Conservation (phyloP, 2,329 filamentous ascomycete genomes). For the Mycosphaerelloides madeirae region DNA sequence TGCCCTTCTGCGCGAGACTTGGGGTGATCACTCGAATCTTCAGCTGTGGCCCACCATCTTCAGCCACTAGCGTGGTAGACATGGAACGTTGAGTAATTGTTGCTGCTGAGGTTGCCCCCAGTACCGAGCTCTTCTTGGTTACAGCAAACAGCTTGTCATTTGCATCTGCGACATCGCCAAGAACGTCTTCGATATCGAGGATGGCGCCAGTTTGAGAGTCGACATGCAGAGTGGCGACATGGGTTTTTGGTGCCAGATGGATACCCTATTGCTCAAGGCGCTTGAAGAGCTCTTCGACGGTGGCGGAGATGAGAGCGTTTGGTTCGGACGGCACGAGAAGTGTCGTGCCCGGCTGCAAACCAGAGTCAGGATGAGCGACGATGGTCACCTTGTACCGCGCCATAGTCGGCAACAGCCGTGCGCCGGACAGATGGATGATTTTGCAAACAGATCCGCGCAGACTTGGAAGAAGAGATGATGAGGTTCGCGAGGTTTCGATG, state of each 20-base stretch:
- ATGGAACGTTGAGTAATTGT: too few relatives aligned
- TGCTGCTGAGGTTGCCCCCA: neutral
- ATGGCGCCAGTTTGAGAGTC: slow-evolving; percentile 25
- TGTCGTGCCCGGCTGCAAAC: slow-evolving; percentile 5
- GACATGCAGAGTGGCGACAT: slow-evolving; percentile 23
- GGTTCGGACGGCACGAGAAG: slow-evolving; percentile 21
- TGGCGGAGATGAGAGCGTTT: slow-evolving; percentile 12
- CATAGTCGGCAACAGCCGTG: too few relatives aligned
- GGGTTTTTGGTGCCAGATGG: slow-evolving; percentile 12
- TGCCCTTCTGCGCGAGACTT: slow-evolving; percentile 19
- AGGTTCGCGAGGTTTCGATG: too few relatives aligned
- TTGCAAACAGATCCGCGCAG: too few relatives aligned
- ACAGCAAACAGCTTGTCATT: slow-evolving; percentile 26
- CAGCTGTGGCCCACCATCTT: slow-evolving; percentile 4
- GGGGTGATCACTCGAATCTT: slow-evolving; percentile 29
- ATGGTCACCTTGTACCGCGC: slow-evolving; percentile 24
- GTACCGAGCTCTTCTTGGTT: slow-evolving; percentile 2
- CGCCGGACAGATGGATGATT: too few relatives aligned
- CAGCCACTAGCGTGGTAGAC: too few relatives aligned
- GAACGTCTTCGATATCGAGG: slow-evolving; percentile 25
- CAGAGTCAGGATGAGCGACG: slow-evolving; percentile 7
- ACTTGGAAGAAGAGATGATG: too few relatives aligned
- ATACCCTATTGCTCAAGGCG: slow-evolving; percentile 15
- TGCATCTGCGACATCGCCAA: slow-evolving; percentile 24
- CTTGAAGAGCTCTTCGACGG: slow-evolving; percentile 19